Evolutionary conservation across 306 rosid species (phyloP).

Genomic region (Neltuma alba): DNA sequence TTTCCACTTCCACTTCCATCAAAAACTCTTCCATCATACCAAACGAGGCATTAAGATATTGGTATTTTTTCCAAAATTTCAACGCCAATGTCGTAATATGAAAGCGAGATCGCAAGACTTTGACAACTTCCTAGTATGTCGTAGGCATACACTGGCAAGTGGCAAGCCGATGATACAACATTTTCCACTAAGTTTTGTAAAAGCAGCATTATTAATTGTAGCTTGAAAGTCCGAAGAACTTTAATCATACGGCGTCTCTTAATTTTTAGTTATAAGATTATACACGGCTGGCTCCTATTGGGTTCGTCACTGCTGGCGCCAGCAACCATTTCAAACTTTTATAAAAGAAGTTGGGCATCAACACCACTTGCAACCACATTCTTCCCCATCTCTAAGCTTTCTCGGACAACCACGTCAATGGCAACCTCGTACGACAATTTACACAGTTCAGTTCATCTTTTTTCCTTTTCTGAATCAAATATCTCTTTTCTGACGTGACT

Average conservation of each 20-base stretch:
- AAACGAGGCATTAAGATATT: too few species aligned
- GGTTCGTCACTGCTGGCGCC: constrained; percentile 8
- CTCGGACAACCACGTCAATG: constrained; percentile 34
- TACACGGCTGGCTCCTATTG: not conserved
- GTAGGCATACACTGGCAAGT: not conserved
- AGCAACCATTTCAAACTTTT: not conserved
- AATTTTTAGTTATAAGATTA: too few species aligned
- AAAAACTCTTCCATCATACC: too few species aligned
- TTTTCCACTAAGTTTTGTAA: not conserved
- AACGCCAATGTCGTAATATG: not conserved
- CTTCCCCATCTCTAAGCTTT: not conserved
- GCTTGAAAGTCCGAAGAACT: not conserved
- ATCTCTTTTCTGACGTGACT: not conserved
- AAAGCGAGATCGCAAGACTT: not conserved
- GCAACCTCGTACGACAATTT: constrained; percentile 43
- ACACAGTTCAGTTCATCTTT: not conserved
- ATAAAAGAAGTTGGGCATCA: constrained; percentile 12
- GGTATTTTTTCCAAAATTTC: not conserved
- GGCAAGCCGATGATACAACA: not conserved
- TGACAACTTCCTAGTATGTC: not conserved
- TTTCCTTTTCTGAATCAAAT: not conserved
- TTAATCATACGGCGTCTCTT: too few species aligned
- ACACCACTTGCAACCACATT: not conserved
- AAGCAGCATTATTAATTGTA: not conserved
- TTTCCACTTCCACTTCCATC: too few species aligned